Conservation (phyloP, 2,329 filamentous ascomycete genomes). For the Beauveria sp. region DNA sequence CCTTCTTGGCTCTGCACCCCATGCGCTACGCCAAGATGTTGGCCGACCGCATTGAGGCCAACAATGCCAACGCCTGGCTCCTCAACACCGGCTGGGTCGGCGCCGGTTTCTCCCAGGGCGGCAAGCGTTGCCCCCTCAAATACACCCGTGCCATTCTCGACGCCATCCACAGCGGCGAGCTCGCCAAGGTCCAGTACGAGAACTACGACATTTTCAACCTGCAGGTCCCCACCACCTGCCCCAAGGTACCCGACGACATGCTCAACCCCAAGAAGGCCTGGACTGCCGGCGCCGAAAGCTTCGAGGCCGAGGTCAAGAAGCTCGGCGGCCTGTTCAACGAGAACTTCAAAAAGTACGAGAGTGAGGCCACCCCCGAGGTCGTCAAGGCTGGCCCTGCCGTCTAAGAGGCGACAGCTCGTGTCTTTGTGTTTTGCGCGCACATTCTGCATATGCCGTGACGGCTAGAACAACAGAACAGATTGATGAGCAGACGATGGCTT, state of each 20-base stretch:
- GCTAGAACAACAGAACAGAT: slow-evolving; percentile 12
- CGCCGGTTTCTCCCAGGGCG: slow-evolving; percentile 80
- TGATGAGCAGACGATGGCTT: slow-evolving; percentile 3
- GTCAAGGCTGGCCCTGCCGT: slow-evolving; percentile 54
- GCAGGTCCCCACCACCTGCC: slow-evolving; percentile 85
- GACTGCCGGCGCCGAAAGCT: slow-evolving; percentile 74
- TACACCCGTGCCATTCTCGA: slow-evolving; percentile 98
- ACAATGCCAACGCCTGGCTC: slow-evolving; percentile 96
- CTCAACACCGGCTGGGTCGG: slow-evolving; percentile 98
- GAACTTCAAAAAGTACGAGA: slow-evolving; percentile 95
- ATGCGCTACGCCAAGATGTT: slow-evolving; percentile 99
- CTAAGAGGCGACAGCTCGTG: slow-evolving; percentile 16
- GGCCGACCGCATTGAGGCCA: slow-evolving; percentile 90
- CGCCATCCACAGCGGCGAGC: slow-evolving; percentile 93
- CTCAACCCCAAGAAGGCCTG: slow-evolving; percentile 92
- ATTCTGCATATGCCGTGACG: slow-evolving; percentile 8
- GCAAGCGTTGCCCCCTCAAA: slow-evolving; percentile 95
- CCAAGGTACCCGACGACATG: slow-evolving; percentile 80
- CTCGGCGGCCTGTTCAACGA: slow-evolving; percentile 83
- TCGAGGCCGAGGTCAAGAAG: slow-evolving; percentile 83
- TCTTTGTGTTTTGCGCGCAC: slow-evolving; percentile 1
- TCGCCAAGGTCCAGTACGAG: slow-evolving; percentile 89
- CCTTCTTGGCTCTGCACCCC: slow-evolving; percentile 96
- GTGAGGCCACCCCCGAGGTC: slow-evolving; percentile 73
- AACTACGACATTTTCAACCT: slow-evolving; percentile 96